These are phyloP conservation scores for Saturnispora dispora DNA, from an alignment of 805 yeast genomes.

Conservation along the genomic window DNA sequence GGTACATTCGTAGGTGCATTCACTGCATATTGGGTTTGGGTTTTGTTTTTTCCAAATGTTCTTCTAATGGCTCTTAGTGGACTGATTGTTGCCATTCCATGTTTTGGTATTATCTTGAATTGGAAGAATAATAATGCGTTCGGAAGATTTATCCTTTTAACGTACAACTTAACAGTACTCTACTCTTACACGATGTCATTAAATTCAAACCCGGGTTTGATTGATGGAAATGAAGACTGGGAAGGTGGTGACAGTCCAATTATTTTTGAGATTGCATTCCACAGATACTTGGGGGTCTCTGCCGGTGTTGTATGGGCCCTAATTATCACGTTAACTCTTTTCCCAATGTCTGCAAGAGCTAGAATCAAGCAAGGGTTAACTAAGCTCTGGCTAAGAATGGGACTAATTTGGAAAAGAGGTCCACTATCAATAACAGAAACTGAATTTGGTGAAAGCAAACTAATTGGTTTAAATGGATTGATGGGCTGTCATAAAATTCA, in stretches of 20 bases:
- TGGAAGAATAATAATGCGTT: slow-evolving; percentile 59
- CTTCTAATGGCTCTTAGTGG: slow-evolving; percentile 43
- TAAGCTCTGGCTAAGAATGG: slow-evolving; percentile 69
- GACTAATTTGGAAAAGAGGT: slow-evolving; percentile 71
- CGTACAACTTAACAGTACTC: slow-evolving; percentile 70
- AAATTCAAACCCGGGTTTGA: slow-evolving; percentile 28
- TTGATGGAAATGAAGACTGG: slow-evolving; percentile 43
- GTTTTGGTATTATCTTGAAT: slow-evolving; percentile 49
- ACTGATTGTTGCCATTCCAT: slow-evolving; percentile 37
- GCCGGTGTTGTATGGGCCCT: slow-evolving; percentile 74
- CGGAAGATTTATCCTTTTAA: slow-evolving; percentile 61
- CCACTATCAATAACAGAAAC: slow-evolving; percentile 43
- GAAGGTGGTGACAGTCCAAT: slow-evolving; percentile 68
- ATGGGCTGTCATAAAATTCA: slow-evolving; percentile 42
- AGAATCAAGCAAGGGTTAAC: slow-evolving; percentile 58
- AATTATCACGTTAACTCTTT: slow-evolving; percentile 50
- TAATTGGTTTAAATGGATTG: slow-evolving; percentile 37
- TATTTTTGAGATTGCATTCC: slow-evolving; percentile 66
- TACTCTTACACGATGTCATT: slow-evolving; percentile 59
- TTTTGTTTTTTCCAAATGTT: slow-evolving; percentile 45
- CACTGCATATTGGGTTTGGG: slow-evolving; percentile 54
- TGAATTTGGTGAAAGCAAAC: slow-evolving; percentile 17
- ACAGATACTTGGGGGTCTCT: slow-evolving; percentile 63
- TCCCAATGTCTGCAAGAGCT: slow-evolving; percentile 71
- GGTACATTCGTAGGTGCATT: slow-evolving; percentile 72